Base-by-base conservation (phyloP, 2,329 filamentous ascomycete genomes). In the Penicillium sp. region DNA sequence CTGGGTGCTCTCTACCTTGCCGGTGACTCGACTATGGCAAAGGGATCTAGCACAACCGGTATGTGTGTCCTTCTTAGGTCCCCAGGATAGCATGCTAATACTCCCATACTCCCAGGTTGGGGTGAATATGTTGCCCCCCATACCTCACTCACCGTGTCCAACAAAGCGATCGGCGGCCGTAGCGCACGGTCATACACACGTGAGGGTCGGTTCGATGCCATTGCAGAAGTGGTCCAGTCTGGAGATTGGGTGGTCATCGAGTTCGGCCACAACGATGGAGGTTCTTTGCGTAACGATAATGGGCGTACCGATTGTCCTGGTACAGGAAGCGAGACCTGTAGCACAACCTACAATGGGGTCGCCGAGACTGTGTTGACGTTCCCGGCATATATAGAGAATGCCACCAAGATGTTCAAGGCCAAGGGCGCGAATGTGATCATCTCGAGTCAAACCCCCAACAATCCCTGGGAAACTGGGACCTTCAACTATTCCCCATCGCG, bases 261-360 rank as follows among this genome's bases (percentile, higher is more conserved):
- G 64, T 88, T 89, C 64, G 87, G 87, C 0, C 87, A 89, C 76
- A 90, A 90, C 64, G 87, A 89, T 62, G 87, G 85, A 22, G 85
- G 86, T 2, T 80, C 80, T 0, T 74, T 85, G 2, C 72, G 68
- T 2, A 79, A 71, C 13, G 86, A 89, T 69, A 88, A 88, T 62
- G 82, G 82, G 1, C 80, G 85, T 14, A 82, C 81, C 1, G 85
- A 83, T 62, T 89, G 86, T 56, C 68, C 74, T 2, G 84, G 84
- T 3, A 73, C 77, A 0, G 83, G 82, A 14, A 67, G 68, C 8
- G 78, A 87, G 66, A 82, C 78, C 1, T 86, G 84, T 70, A 67
- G 73, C 35, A 81, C 79, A 0, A 77, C 72, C 3, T 84, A 82
- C 63, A 74, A 83, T 58, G 80, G 79, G 3, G 72, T 76, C 14